Conservation (phyloP, 1,284 basidiomycete species). For the Ceratobasidium sp. region DNA sequence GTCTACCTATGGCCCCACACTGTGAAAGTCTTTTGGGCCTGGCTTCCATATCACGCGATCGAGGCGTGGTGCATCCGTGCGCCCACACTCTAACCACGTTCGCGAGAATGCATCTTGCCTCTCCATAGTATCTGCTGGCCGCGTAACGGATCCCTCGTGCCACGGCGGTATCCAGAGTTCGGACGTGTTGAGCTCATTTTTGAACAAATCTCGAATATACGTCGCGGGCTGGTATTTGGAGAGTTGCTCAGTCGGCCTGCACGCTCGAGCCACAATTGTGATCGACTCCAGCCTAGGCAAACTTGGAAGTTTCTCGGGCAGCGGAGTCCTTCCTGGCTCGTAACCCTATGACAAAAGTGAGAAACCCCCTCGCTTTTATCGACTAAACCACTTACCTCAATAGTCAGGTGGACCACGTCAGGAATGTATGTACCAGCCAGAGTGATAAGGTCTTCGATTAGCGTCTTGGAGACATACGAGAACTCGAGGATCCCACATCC, state of each 20-base stretch:
- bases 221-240: slow-evolving; percentile 20
- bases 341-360: slow-evolving; percentile 20
- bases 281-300: slow-evolving; percentile 33
- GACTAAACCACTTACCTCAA: slow-evolving; percentile 15
- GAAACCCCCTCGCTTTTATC: not conserved
- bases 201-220: slow-evolving; percentile 7
- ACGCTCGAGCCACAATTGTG: slow-evolving; percentile 32
- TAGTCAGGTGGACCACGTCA: slow-evolving; percentile 30
- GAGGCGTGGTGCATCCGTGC: not conserved
- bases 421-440: slow-evolving; percentile 24
- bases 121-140: slow-evolving; percentile 28
- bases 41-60: slow-evolving; percentile 17
- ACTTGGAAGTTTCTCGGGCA: slow-evolving; percentile 27
- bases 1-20: slow-evolving; percentile 26
- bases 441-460: slow-evolving; percentile 35
- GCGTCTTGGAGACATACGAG: slow-evolving; percentile 31
- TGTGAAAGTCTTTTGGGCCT: slow-evolving; percentile 36
- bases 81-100: slow-evolving; percentile 25
- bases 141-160: slow-evolving; percentile 18
- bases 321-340: slow-evolving; percentile 27
- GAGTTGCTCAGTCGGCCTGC: slow-evolving; percentile 20
- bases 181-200: not conserved
- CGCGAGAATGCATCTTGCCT: slow-evolving; percentile 26
- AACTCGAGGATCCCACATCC: slow-evolving; percentile 28
- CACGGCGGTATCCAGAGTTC: slow-evolving; percentile 15